Percentiles rank a stretch among this genome's conserved stretches.
phyloP scores from a whole-genome alignment of 2,329 filamentous ascomycete species.

The Ambrosiella beaveri region DNA sequence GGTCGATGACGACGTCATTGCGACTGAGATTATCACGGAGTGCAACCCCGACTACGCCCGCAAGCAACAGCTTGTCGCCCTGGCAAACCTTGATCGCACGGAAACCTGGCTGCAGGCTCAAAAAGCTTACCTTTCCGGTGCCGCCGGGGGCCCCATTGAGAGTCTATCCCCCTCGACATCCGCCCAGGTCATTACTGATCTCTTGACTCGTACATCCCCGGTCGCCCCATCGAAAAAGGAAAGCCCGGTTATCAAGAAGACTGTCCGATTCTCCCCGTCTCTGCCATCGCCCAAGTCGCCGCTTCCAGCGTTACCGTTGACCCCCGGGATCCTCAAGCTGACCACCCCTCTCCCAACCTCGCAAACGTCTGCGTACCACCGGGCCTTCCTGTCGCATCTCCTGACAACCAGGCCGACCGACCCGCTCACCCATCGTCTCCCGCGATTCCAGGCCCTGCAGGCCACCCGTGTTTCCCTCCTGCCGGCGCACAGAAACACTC shows the following conservation, averaged over 20 bases:
- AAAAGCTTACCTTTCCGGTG: constrained; percentile 53
- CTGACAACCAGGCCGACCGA: constrained; percentile 51
- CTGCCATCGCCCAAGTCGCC: background rate
- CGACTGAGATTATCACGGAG: constrained; percentile 45
- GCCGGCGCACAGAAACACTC: constrained; percentile 57
- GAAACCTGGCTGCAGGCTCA: constrained; percentile 76
- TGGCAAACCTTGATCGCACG: constrained; percentile 68
- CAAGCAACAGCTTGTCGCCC: constrained; percentile 52
- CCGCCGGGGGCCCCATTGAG: constrained; percentile 32
- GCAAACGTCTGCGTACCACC: constrained; percentile 59
- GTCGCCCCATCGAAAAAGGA: constrained; percentile 14
- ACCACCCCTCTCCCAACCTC: constrained; percentile 34
- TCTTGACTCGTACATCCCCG: background rate
- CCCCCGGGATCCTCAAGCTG: constrained; percentile 21
- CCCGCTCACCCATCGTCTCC: constrained; percentile 67
- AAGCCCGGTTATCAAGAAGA: constrained; percentile 15
- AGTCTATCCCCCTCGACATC: constrained; percentile 2
- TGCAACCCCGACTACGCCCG: constrained; percentile 60
- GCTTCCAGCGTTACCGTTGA: background rate
- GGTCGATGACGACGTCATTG: constrained; percentile 16
- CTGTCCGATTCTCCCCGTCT: background rate
- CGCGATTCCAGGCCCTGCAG: constrained; percentile 78
- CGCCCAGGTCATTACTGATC: background rate
- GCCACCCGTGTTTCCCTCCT: constrained; percentile 60
- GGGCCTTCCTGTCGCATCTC: constrained; percentile 63